Evolutionary conservation across 495 filamentous ascomycete species (phyloP), one percentile per base, ranked within the genome.

Genomic region (Aspergillus haitiensis): DNA sequence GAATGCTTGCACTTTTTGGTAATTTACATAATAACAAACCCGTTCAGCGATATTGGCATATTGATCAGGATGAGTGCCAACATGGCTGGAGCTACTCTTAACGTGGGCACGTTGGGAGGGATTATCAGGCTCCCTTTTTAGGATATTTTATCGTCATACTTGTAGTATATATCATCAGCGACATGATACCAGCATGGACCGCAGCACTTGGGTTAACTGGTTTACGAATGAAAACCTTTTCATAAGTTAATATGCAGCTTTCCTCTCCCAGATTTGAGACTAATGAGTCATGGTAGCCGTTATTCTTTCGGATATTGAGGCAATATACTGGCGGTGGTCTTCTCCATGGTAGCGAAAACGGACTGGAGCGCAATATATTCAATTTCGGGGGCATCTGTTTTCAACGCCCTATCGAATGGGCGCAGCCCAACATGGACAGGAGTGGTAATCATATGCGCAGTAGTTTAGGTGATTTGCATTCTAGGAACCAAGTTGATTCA

Each of bases 51-150:
- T 12, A 31, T n/a, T 10, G 10, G 2, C 32, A 10, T 32, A 6
- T 51, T 6, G 15, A 48, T 60, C 31, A 70, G 65, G 68, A 72
- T 88, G 45, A 84, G 84, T 2, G 82, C 84, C 49, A 90, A 89
- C 64, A 84, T 88, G 81, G 83, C 84, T 13, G 82, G 89, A 12
- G 81, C 81, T 0, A 82, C 86, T 8, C 85, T 90, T 56, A 86
- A 85, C 21, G 79, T 89, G 44, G 87, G 86, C 9, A 80, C 84
- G 5, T 68, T 89, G 0, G 81, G 69, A 9, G 69, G 66, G 7
- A 45, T 60, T 1, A 45, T 71, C 1, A 66, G 69, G 8, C 67
- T 71, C 13, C 52, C 51, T 0, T 70, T 84, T 51, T 87, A 77
- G 75, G 85, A 86, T 8, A 84, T 21, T 85, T 90, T 56, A 72